These are phyloP conservation scores for Ustilago xerochloae DNA, from an alignment of 1,284 basidiomycete species.

Conservation along the genomic window DNA sequence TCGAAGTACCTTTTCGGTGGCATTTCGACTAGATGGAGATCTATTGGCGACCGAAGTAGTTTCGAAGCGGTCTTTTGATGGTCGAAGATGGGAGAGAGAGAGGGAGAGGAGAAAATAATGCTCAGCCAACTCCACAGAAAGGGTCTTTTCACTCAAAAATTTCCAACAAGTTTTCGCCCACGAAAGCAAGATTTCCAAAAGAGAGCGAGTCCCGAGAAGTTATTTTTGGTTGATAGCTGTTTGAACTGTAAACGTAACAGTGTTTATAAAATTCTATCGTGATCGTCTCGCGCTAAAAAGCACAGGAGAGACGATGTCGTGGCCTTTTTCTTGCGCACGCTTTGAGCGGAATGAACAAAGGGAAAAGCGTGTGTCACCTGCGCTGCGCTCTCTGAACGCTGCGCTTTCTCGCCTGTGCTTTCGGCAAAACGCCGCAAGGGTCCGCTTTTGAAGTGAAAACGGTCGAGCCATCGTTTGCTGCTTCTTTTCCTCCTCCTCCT, in stretches of 20 bases:
- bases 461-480: conserved; percentile 2
- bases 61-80: too few species aligned
- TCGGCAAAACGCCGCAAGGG: not conserved
- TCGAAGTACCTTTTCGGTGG: conserved; percentile 57
- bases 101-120: not conserved
- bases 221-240: not conserved
- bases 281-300: conserved; percentile 15
- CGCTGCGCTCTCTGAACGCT: too few species aligned
- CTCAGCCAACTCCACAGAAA: not conserved
- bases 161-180: conserved; percentile 15
- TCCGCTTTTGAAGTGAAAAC: not conserved
- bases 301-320: conserved; percentile 13
- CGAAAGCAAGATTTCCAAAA: not conserved
- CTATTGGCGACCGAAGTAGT: not conserved
- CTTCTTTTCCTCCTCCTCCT: not conserved
- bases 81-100: conserved; percentile 1
- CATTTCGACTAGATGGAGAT: conserved; percentile 21
- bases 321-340: conserved; percentile 18
- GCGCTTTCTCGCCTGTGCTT: too few species aligned
- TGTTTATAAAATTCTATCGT: conserved; percentile 7
- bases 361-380: too few species aligned
- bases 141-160: conserved; percentile 15
- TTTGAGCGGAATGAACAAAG: too few species aligned
- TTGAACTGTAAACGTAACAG: not conserved
- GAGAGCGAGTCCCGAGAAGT: conserved; percentile 27